Evolutionary conservation across 176 grass and related monocot genomes (phyloP).

Genomic region (Zea mays): DNA sequence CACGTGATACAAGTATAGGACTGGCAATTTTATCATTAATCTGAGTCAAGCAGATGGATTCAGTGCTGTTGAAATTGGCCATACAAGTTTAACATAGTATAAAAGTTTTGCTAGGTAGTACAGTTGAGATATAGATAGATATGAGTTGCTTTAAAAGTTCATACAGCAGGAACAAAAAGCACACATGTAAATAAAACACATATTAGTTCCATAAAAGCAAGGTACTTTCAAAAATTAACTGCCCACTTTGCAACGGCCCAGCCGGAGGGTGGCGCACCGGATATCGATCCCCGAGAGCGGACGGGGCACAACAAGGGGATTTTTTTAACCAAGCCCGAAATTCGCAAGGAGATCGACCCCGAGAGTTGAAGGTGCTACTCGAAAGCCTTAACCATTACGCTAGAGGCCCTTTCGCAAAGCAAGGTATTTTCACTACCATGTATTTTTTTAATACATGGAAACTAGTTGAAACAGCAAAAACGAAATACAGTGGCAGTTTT

Average conservation of each 20-base stretch:
- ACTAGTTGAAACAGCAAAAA: slow-evolving; percentile 25
- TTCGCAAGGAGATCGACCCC: too few relatives aligned
- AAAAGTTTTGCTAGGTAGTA: not conserved
- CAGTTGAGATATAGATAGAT: slow-evolving; percentile 10
- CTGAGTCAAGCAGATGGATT: slow-evolving; percentile 3
- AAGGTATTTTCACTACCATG: not conserved
- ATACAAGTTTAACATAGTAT: not conserved
- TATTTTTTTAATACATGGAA: not conserved
- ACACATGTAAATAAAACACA: slow-evolving; percentile 20
- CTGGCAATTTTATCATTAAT: slow-evolving; percentile 20
- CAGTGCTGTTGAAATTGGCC: slow-evolving; percentile 6
- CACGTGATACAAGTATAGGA: slow-evolving; percentile 10
- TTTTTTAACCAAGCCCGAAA: too few relatives aligned
- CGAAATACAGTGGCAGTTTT: slow-evolving; percentile 9
- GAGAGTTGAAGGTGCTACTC: too few relatives aligned
- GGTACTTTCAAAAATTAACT: not conserved
- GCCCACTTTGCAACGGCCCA: too few relatives aligned
- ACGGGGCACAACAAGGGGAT: too few relatives aligned
- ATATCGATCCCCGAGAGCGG: too few relatives aligned
- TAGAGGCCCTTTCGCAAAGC: not conserved
- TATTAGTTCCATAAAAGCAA: slow-evolving; percentile 3
- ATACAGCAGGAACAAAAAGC: slow-evolving; percentile 12
- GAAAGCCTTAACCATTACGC: too few relatives aligned
- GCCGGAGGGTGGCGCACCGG: too few relatives aligned
- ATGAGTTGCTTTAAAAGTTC: slow-evolving; percentile 4